A percentile compares a stretch with the other conserved stretches of the same genome.
Conservation (phyloP, 2,329 filamentous ascomycete species). For the Sclerotinia glacialis region DNA sequence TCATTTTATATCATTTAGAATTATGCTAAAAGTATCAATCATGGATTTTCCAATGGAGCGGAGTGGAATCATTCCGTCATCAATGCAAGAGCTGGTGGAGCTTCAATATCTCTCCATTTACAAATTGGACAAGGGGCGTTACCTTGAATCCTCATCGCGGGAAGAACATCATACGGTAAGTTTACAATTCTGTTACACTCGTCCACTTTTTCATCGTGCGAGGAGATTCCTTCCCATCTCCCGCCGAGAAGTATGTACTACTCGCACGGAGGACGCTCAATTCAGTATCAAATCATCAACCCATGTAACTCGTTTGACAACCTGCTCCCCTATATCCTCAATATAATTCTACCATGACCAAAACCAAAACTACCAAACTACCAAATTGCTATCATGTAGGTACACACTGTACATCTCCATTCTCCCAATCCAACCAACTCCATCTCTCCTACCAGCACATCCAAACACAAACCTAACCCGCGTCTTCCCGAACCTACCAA, state of each 20-base stretch:
- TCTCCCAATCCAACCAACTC: slow-evolving; percentile 6
- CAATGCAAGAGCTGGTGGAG: slow-evolving; percentile 8
- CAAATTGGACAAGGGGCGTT: neutral
- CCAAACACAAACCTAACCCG: slow-evolving; percentile 8
- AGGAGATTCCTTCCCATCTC: neutral
- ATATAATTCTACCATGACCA: neutral
- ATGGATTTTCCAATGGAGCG: neutral
- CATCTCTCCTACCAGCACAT: slow-evolving; percentile 10
- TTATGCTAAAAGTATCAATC: neutral
- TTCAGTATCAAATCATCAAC: neutral
- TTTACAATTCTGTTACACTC: neutral
- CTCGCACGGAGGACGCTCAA: too few species aligned
- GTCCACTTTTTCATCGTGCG: slow-evolving; percentile 13
- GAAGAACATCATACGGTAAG: neutral
- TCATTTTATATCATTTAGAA: too few species aligned
- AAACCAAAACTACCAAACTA: neutral
- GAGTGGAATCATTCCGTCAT: slow-evolving; percentile 13
- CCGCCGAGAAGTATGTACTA: neutral
- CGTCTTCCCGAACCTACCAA: slow-evolving; percentile 9
- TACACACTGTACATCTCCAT: neutral
- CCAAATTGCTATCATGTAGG: neutral
- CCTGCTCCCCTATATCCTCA: neutral
- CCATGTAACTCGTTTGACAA: slow-evolving; percentile 3
- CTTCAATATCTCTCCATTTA: neutral
- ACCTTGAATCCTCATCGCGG: neutral